Percentiles rank a stretch among this genome's conserved stretches.
phyloP scores from a whole-genome alignment of 225 moss, liverwort and hornwort species.

The Marchantia paleacea region DNA sequence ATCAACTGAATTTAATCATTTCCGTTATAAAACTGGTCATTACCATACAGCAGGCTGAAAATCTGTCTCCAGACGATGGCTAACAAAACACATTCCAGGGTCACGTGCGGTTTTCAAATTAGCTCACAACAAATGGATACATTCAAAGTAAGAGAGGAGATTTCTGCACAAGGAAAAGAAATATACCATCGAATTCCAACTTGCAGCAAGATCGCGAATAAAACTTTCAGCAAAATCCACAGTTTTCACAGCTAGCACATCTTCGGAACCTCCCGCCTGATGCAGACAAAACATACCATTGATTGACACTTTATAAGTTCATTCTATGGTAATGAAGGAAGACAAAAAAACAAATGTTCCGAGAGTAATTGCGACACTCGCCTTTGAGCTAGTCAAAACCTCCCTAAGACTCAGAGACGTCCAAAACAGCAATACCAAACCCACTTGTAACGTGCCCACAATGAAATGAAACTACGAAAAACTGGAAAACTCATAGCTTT shows the following conservation, averaged over 20 bases:
- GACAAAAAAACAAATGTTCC: too few species aligned
- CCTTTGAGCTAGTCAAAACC: too few species aligned
- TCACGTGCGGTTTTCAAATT: neutral
- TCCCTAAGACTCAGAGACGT: too few species aligned
- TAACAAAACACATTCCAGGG: neutral
- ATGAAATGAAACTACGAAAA: too few species aligned
- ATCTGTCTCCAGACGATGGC: neutral
- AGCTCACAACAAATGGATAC: neutral
- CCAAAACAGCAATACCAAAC: too few species aligned
- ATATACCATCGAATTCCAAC: slow-evolving; percentile 47
- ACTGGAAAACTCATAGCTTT: too few species aligned
- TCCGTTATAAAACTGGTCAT: neutral
- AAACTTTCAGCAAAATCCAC: slow-evolving; percentile 67
- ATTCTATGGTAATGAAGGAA: too few species aligned
- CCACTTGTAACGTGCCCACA: too few species aligned
- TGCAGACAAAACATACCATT: neutral
- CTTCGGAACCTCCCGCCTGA: slow-evolving; percentile 85
- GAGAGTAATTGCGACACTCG: too few species aligned
- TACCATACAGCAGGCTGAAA: neutral
- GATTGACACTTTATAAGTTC: neutral
- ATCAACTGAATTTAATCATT: neutral
- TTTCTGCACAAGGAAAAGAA: neutral
- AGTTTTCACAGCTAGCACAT: slow-evolving; percentile 75
- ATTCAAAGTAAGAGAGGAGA: neutral
- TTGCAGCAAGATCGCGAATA: slow-evolving; percentile 49